Conservation (phyloP, 2,329 filamentous ascomycete species). For the Pseudocercospora ulei region DNA sequence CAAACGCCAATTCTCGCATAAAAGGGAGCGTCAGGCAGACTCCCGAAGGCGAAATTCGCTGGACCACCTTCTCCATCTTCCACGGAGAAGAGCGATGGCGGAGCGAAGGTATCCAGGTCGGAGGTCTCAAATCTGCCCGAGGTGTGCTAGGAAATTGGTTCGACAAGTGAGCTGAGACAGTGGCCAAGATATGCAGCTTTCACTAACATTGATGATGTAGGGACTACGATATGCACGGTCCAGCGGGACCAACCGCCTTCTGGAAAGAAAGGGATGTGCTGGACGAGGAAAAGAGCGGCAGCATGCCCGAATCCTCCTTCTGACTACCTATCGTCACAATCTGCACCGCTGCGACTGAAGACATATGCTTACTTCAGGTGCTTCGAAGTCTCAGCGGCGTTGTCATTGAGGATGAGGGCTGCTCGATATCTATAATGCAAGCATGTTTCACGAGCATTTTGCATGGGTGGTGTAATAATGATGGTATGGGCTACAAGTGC, state of each 20-base stretch:
- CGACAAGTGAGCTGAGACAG: conserved; percentile 48
- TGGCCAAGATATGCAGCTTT: too few relatives aligned
- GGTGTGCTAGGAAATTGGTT: conserved; percentile 71
- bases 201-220: conserved; percentile 32
- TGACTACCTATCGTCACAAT: conserved; percentile 15
- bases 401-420: not conserved
- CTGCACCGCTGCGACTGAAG: conserved; percentile 6
- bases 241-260: conserved; percentile 64
- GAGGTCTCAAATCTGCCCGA: conserved; percentile 54
- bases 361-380: not conserved
- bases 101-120: conserved; percentile 67
- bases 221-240: conserved; percentile 58
- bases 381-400: not conserved
- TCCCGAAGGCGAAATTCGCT: conserved; percentile 60
- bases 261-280: conserved; percentile 59
- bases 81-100: conserved; percentile 60
- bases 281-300: conserved; percentile 27
- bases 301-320: conserved; percentile 24
- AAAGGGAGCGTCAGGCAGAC: conserved; percentile 59
- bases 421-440: too few relatives aligned
- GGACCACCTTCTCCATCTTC: conserved; percentile 60
- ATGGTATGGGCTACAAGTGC: too few relatives aligned
- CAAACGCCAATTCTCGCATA: conserved; percentile 58
- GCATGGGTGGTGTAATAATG: too few relatives aligned
- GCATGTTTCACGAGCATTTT: too few relatives aligned